Percentiles rank a stretch among this genome's conserved stretches.
These are phyloP conservation scores for Aspergillus aculeatus DNA, from an alignment of 2,329 filamentous ascomycete species.

Conservation along the genomic window DNA sequence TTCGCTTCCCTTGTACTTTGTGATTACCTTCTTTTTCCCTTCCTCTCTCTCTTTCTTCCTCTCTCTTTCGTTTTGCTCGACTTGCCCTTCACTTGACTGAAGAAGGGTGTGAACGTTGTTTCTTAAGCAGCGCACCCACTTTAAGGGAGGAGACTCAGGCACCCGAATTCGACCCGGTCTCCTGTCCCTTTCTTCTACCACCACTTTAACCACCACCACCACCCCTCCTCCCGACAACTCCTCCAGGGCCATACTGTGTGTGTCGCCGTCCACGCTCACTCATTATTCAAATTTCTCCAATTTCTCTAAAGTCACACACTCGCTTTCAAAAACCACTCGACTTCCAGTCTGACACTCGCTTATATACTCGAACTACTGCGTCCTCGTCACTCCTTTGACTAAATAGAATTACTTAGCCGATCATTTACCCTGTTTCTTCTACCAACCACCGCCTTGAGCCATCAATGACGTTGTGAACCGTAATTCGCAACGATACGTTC, in stretches of 20 bases:
- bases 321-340: slow-evolving; percentile 17
- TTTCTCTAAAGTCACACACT: slow-evolving; percentile 9
- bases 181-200: slow-evolving; percentile 6
- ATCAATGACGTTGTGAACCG: slow-evolving; percentile 26
- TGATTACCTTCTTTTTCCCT: slow-evolving; percentile 2
- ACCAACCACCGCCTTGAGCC: slow-evolving; percentile 6
- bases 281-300: slow-evolving; percentile 13
- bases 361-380: slow-evolving; percentile 9
- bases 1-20: neutral
- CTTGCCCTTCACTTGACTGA: slow-evolving; percentile 4
- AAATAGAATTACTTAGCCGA: slow-evolving; percentile 16
- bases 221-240: slow-evolving; percentile 14
- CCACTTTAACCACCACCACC: slow-evolving; percentile 2
- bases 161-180: slow-evolving; percentile 5
- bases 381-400: slow-evolving; percentile 17
- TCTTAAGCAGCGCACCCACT: slow-evolving; percentile 1
- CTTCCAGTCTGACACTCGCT: slow-evolving; percentile 16
- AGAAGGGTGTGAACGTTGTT: slow-evolving; percentile 7
- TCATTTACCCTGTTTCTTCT: slow-evolving; percentile 18
- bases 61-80: slow-evolving; percentile 11
- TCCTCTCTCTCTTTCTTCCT: slow-evolving; percentile 9
- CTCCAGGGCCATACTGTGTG: slow-evolving; percentile 30
- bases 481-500: slow-evolving; percentile 13
- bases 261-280: slow-evolving; percentile 35
- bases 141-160: slow-evolving; percentile 14